Evolutionary conservation across 306 rosid species (phyloP).

Genomic region (Parietaria judaica): DNA sequence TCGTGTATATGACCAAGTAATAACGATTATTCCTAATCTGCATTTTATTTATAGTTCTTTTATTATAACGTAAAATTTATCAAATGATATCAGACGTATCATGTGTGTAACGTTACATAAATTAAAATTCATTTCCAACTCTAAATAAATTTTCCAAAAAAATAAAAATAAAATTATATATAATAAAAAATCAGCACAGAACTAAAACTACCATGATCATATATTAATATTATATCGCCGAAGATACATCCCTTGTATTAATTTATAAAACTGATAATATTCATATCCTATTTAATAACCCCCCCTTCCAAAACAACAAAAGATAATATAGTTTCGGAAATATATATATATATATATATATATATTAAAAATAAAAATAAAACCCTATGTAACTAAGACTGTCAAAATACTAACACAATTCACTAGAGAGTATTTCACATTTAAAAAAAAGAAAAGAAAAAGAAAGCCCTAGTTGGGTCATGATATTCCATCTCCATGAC

Average conservation of each 20-base stretch:
- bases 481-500: constrained; percentile 16
- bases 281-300: constrained; percentile 29
- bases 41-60: too few species aligned
- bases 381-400: constrained; percentile 43
- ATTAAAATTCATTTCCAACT: too few species aligned
- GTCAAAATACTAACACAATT: constrained; percentile 33
- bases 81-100: too few species aligned
- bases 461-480: constrained; percentile 51
- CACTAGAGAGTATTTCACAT: constrained; percentile 50
- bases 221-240: constrained; percentile 40
- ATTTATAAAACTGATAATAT: not conserved
- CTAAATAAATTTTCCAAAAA: too few species aligned
- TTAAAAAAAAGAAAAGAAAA: constrained; percentile 17
- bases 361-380: constrained; percentile 20
- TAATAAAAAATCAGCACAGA: too few species aligned
- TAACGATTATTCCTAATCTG: too few species aligned
- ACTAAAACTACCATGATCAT: too few species aligned
- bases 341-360: too few species aligned
- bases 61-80: too few species aligned
- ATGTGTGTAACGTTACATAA: too few species aligned
- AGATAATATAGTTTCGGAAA: constrained; percentile 32
- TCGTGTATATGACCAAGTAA: too few species aligned
- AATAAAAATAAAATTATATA: too few species aligned
- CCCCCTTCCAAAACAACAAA: constrained; percentile 29
- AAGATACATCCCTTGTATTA: constrained; percentile 33